Evolutionary conservation across 352 stramenopile genomes (phyloP).

Genomic region (Pythium sp.): DNA sequence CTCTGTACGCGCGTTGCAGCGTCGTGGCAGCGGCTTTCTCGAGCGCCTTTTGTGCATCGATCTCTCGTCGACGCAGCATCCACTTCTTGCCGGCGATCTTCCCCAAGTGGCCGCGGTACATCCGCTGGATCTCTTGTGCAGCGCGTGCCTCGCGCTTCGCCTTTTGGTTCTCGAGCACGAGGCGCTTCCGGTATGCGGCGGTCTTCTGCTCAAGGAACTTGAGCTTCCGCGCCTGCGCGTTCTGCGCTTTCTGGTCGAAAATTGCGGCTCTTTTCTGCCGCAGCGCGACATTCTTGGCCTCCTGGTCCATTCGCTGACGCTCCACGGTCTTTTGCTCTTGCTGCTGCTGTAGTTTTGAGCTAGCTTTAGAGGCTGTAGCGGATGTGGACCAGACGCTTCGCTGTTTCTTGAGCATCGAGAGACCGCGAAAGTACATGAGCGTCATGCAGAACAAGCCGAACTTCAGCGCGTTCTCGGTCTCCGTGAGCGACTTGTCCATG

Average conservation of each 20-base stretch:
- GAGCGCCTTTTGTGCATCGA: slow-evolving; percentile 79
- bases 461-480: slow-evolving; percentile 92
- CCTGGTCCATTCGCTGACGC: slow-evolving; percentile 47
- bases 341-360: slow-evolving; percentile 6
- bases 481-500: slow-evolving; percentile 63
- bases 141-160: slow-evolving; percentile 55
- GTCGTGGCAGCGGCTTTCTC: slow-evolving; percentile 73
- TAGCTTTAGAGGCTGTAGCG: slow-evolving; percentile 19
- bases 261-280: slow-evolving; percentile 35
- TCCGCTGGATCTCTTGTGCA: slow-evolving; percentile 61
- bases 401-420: slow-evolving; percentile 87
- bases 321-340: slow-evolving; percentile 32
- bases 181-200: slow-evolving; percentile 52
- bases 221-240: slow-evolving; percentile 54
- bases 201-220: slow-evolving; percentile 66
- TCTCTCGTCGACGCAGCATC: slow-evolving; percentile 79
- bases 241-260: slow-evolving; percentile 59
- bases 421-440: slow-evolving; percentile 94
- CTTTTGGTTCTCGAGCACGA: slow-evolving; percentile 63
- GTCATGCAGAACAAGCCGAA: slow-evolving; percentile 96
- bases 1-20: slow-evolving; percentile 86
- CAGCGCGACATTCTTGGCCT: slow-evolving; percentile 40
- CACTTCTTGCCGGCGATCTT: slow-evolving; percentile 79
- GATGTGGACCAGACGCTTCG: slow-evolving; percentile 66
- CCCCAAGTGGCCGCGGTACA: slow-evolving; percentile 78